Evolutionary conservation across 352 stramenopile genomes (phyloP), one percentile per base, ranked within the genome.

Genomic region (Pythium sukuiense): DNA sequence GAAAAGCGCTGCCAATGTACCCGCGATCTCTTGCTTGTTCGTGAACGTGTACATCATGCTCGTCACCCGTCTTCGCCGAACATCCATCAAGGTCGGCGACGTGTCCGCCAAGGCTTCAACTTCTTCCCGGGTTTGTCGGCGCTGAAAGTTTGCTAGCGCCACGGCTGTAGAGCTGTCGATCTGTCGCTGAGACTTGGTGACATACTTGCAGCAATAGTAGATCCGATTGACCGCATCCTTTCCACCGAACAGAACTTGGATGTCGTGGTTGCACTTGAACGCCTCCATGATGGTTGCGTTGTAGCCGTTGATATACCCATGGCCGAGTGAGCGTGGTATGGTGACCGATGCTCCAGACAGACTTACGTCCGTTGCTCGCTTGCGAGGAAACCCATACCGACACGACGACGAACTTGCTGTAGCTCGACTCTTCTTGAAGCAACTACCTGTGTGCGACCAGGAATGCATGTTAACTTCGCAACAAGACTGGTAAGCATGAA

Each of bases 171-270:
- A 46, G 16, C 59, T 39, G 30, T 66, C 65, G 24, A 71, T 63
- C 2, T 53, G 43, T 4, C 52, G 46, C 27, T 71, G 65, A 2
- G 65, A 13, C 35, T 71, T 71, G 12, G 52, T 71, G 9, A 71
- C 65, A 29, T 71, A 71, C 39, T 71, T 71, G 52, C 57, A 63
- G 53, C 58, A 71, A 27, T 71, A 71, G 30, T 71, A 66, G 7
- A 71, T 71, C 8, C 58, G 14, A 33, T 63, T 56, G 1, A 55
- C 55, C 6, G 58, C 45, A 3, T 55, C 58, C 27, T 63, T 56
- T 6, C 58, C 58, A 8, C 58, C 45, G 27, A 63, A 63, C 24
- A 63, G 13, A n/a, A 63, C 14, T 13, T 63, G 58, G 41, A 63
- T 20, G 41, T 63, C 58, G 30, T 63, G 58, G 32, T 62, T 62